Percentiles rank a stretch among this genome's conserved stretches.
phyloP scores from a whole-genome alignment of 768 basidiomycete species.

The Heimioporus sp. region DNA sequence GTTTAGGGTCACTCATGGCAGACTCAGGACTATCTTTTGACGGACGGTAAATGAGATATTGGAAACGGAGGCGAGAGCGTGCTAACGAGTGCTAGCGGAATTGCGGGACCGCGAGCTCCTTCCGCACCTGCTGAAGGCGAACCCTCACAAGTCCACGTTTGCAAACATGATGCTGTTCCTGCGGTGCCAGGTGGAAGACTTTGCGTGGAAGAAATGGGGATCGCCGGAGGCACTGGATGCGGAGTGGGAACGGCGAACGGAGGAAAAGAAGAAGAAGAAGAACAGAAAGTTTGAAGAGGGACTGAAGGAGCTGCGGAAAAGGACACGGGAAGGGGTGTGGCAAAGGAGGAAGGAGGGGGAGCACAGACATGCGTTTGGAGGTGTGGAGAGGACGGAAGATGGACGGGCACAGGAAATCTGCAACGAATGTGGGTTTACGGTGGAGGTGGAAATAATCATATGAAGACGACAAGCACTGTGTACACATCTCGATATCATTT shows the following conservation, averaged over 20 bases:
- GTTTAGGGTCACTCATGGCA: not conserved
- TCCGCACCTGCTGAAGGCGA: constrained; percentile 91
- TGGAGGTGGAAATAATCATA: constrained; percentile 78
- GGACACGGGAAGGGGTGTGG: constrained; percentile 89
- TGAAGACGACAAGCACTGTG: too few relatives aligned
- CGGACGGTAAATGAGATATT: constrained; percentile 64
- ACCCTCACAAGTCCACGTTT: constrained; percentile 92
- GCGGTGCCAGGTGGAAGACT: constrained; percentile 90
- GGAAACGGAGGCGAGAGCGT: not conserved
- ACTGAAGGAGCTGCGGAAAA: constrained; percentile 75
- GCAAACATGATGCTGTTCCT: constrained; percentile 99
- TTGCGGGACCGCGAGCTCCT: constrained; percentile 88
- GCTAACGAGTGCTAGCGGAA: constrained; percentile 59
- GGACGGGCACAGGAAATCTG: constrained; percentile 73
- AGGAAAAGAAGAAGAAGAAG: constrained; percentile 86
- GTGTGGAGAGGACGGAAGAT: constrained; percentile 48
- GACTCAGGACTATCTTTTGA: constrained; percentile 85
- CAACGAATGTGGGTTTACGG: constrained; percentile 85
- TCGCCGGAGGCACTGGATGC: constrained; percentile 86
- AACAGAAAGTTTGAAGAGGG: constrained; percentile 95
- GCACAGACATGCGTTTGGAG: constrained; percentile 83
- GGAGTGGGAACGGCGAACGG: constrained; percentile 77
- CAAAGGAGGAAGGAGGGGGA: constrained; percentile 83
- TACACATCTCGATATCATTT: too few relatives aligned
- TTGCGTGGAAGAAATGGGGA: constrained; percentile 98